Percentiles rank a stretch among this genome's conserved stretches.
Evolutionary conservation across 2,329 filamentous ascomycete species (phyloP).

Genomic region (Penicillium sp.): DNA sequence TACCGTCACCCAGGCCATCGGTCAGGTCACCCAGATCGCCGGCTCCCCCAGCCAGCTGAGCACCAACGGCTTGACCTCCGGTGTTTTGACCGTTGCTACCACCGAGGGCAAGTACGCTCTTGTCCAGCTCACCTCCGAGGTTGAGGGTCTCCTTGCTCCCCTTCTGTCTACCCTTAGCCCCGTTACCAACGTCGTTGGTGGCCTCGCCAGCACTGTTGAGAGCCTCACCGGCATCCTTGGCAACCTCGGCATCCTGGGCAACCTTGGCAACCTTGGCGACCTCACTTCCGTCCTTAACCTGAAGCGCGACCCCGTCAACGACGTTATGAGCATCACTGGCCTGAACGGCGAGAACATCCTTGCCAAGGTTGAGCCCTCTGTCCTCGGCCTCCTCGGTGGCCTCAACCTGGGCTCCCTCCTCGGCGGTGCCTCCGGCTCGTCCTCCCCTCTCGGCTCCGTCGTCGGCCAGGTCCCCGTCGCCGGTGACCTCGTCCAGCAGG

Average conservation of each 20-base stretch:
- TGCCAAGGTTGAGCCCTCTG: constrained; percentile 11
- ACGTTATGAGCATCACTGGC: constrained; percentile 14
- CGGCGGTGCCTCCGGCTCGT: background rate
- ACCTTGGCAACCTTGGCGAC: background rate
- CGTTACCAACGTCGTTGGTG: constrained; percentile 15
- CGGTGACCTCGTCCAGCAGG: constrained; percentile 10
- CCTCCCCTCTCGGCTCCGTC: constrained; percentile 14
- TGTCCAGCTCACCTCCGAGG: constrained; percentile 14
- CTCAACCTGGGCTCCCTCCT: constrained; percentile 12
- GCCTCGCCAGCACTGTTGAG: constrained; percentile 16
- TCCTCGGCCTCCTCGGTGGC: constrained; percentile 10
- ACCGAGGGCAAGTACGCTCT: constrained; percentile 15
- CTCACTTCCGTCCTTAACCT: background rate
- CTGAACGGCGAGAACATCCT: constrained; percentile 12
- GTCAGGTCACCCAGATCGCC: constrained; percentile 17
- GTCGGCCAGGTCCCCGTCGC: constrained; percentile 12
- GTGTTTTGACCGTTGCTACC: constrained; percentile 25
- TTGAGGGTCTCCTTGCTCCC: constrained; percentile 14
- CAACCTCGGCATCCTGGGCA: background rate
- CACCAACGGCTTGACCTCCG: constrained; percentile 16
- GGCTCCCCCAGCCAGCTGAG: constrained; percentile 17
- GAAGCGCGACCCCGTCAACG: constrained; percentile 9
- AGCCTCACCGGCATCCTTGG: background rate
- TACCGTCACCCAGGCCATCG: constrained; percentile 13
- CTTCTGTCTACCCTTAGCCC: constrained; percentile 4